A percentile compares a stretch with the other conserved stretches of the same genome.
Evolutionary conservation across 768 basidiomycete species (phyloP).

Genomic region (Crucibulum laeve): DNA sequence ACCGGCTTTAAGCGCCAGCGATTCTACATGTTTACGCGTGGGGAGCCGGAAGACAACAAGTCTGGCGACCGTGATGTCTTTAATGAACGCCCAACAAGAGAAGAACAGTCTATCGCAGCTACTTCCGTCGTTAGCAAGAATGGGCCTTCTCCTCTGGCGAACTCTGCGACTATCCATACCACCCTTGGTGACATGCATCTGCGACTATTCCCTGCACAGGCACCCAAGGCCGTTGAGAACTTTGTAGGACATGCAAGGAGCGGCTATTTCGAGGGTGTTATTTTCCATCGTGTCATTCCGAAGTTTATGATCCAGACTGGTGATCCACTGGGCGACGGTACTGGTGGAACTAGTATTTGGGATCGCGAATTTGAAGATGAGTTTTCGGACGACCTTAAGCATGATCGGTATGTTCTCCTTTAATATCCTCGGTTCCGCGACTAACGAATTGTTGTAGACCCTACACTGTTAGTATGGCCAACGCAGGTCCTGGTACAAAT

Average conservation of each 20-base stretch:
- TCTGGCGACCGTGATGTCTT: slow-evolving; percentile 92
- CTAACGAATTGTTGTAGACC: slow-evolving; percentile 46
- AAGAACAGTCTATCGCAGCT: slow-evolving; percentile 87
- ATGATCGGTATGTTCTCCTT: slow-evolving; percentile 68
- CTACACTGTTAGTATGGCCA: slow-evolving; percentile 95
- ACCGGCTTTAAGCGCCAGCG: slow-evolving; percentile 90
- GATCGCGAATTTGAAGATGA: slow-evolving; percentile 90
- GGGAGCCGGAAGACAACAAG: slow-evolving; percentile 86
- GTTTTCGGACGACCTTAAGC: slow-evolving; percentile 82
- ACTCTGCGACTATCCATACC: slow-evolving; percentile 88
- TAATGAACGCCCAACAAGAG: slow-evolving; percentile 95
- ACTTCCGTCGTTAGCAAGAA: slow-evolving; percentile 39
- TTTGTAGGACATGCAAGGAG: slow-evolving; percentile 90
- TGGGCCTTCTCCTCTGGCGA: slow-evolving; percentile 70
- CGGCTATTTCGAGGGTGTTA: slow-evolving; percentile 87
- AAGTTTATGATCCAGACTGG: slow-evolving; percentile 99
- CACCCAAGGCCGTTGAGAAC: slow-evolving; percentile 96
- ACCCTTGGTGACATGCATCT: slow-evolving; percentile 92
- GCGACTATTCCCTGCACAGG: slow-evolving; percentile 84
- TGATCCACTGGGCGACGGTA: slow-evolving; percentile 92
- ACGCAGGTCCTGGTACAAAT: slow-evolving; percentile 86
- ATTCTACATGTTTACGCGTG: slow-evolving; percentile 93
- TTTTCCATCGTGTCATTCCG: slow-evolving; percentile 96
- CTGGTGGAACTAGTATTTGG: slow-evolving; percentile 90
- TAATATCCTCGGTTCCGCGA: slow-evolving; percentile 5